phyloP scores from a whole-genome alignment of 495 filamentous ascomycete genomes.

The Neurospora sp. region DNA sequence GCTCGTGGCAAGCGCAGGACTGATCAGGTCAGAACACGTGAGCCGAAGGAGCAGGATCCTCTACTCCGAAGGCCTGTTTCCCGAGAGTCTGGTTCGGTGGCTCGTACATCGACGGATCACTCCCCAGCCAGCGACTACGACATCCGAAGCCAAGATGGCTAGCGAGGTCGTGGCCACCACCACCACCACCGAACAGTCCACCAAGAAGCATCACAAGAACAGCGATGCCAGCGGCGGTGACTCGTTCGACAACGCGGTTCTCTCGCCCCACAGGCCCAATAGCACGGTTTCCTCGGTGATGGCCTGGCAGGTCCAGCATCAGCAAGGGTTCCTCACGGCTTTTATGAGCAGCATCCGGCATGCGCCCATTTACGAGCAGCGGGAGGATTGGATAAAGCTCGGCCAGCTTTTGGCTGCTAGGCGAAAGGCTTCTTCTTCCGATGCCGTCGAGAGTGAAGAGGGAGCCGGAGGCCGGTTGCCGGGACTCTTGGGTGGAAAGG shows the following conservation, averaged over 20 bases:
- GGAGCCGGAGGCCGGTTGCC: neutral
- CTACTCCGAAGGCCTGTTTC: conserved; percentile 34
- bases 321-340: conserved; percentile 44
- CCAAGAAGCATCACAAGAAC: conserved; percentile 10
- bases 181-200: neutral
- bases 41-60: conserved; percentile 29
- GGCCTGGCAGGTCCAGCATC: conserved; percentile 45
- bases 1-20: conserved; percentile 63
- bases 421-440: conserved; percentile 15
- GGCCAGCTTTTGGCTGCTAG: conserved; percentile 35
- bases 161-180: conserved; percentile 15
- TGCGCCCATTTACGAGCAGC: conserved; percentile 46
- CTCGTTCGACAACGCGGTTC: conserved; percentile 28
- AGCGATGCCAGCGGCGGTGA: conserved; percentile 28
- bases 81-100: conserved; percentile 42
- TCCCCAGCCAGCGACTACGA: conserved; percentile 7
- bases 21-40: conserved; percentile 33
- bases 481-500: conserved; percentile 37
- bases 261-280: conserved; percentile 26
- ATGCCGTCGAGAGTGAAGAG: neutral
- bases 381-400: conserved; percentile 48
- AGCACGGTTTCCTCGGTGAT: conserved; percentile 35
- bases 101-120: conserved; percentile 47
- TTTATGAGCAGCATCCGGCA: conserved; percentile 46
- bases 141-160: conserved; percentile 19